Evolutionary conservation across 176 grass and related monocot species (phyloP).

Genomic region (Phoenix dactylifera): DNA sequence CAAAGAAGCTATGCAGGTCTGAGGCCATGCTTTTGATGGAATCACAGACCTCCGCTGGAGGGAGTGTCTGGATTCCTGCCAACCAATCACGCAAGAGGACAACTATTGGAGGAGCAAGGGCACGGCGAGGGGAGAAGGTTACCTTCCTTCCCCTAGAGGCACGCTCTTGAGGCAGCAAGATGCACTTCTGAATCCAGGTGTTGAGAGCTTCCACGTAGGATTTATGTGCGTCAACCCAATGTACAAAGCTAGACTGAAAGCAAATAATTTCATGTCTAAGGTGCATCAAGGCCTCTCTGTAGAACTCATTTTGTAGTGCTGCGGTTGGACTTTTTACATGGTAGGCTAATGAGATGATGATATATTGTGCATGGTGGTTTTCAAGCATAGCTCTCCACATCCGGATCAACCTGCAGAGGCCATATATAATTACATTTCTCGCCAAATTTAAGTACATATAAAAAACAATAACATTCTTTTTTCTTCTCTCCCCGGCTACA

Average conservation of each 20-base stretch:
- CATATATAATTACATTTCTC: background rate
- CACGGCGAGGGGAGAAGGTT: conserved; percentile 66
- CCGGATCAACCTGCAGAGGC: conserved; percentile 53
- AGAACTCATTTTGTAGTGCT: conserved; percentile 28
- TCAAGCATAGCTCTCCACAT: conserved; percentile 98
- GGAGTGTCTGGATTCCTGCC: conserved; percentile 29
- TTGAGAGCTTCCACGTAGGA: conserved; percentile 52
- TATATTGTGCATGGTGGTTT: conserved; percentile 91
- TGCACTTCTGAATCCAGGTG: conserved; percentile 79
- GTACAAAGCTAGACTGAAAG: conserved; percentile 51
- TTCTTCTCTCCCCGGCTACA: too few relatives aligned
- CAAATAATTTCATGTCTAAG: conserved; percentile 53
- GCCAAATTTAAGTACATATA: too few relatives aligned
- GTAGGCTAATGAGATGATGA: conserved; percentile 91
- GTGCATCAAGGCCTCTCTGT: conserved; percentile 33
- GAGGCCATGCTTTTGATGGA: conserved; percentile 31
- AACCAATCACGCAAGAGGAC: conserved; percentile 71
- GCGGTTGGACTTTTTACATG: conserved; percentile 45
- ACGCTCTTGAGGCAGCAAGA: conserved; percentile 57
- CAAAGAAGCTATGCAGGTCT: conserved; percentile 32
- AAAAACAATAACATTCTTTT: too few relatives aligned
- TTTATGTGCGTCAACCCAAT: conserved; percentile 54
- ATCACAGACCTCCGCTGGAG: conserved; percentile 45
- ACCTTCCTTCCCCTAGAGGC: conserved; percentile 28
- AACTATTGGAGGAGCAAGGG: conserved; percentile 83